Base-by-base conservation (phyloP, 2,329 filamentous ascomycete species). In the Clonostachys sp. region DNA sequence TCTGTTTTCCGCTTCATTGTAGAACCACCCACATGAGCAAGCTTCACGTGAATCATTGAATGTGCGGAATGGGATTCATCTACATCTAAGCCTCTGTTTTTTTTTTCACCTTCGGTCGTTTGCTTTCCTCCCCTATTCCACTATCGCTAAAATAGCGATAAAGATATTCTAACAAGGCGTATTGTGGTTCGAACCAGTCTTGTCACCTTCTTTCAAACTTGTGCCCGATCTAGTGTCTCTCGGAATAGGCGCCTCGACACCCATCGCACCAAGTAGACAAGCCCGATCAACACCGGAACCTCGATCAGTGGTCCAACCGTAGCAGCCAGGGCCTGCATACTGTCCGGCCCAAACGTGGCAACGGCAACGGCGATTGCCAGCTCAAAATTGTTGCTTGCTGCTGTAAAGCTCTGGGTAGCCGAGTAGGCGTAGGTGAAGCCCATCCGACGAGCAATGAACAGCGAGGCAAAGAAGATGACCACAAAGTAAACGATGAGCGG, bases 331-430 rank as follows among this genome's bases (percentile, higher is more conserved):
- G 90, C 90, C 65, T 95, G 84, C 44, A 90, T 82, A 57, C 87
- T 92, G 38, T 86, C 71, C 0, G 85, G 77, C 0, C 90, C 90
- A 65, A 87, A 95, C 0, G 86, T 86, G 0, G 90, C 86, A 4
- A 95, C 83, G 0, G 88, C 88, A 0, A 96, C 90, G 0, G 90
- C 89, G 65, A 96, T 95, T 0, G 91, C 89, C 20, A 95, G 70
- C 70, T 95, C 91, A 58, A 96, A 95, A 61, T 95, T 95, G 61
- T 96, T 96, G 62, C 90, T 95, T 1, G 88, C 87, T 0, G 89
- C 91, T 0, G 89, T 95, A 57, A 95, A 94, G 60, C 87, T 91
- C 66, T 95, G 89, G 3, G 89, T 91, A 12, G 78, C 76, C 2
- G 80, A 77, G 1, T 91, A 62, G 34, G 76, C 75, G 61, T 95